Percentiles rank a stretch among this genome's conserved stretches.
Conservation (phyloP, 108 stramenopile genomes). For the Nannochloropsis gaditana region DNA sequence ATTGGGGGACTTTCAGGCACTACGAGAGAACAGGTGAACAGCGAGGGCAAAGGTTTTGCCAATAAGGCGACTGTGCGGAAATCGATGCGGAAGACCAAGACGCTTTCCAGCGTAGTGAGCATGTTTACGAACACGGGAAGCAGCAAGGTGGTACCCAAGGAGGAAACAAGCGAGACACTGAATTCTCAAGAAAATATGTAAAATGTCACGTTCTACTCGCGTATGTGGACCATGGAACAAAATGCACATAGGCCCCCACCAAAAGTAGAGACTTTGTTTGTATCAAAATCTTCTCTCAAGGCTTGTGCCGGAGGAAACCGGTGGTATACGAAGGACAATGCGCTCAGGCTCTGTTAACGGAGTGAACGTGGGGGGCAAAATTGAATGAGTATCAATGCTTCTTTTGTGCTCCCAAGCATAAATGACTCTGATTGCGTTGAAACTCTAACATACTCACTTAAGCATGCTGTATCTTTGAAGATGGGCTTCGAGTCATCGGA, state of each 20-base stretch:
- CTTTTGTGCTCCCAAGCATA: too few species aligned
- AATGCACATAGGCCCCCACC: too few species aligned
- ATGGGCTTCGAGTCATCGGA: slow-evolving; percentile 7
- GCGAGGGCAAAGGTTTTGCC: not conserved
- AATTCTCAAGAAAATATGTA: too few species aligned
- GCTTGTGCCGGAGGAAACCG: not conserved
- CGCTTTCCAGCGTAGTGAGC: not conserved
- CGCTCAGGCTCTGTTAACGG: not conserved
- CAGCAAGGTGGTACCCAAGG: not conserved
- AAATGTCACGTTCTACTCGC: too few species aligned
- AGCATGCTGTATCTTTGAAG: not conserved
- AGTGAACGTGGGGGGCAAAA: not conserved
- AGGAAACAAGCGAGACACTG: not conserved
- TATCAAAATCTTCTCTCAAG: too few species aligned
- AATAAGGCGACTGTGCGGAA: not conserved
- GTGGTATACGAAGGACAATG: slow-evolving; percentile 11
- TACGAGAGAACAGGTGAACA: not conserved
- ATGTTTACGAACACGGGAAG: not conserved
- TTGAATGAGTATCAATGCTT: too few species aligned
- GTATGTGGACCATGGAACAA: too few species aligned
- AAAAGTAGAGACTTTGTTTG: too few species aligned
- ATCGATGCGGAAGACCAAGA: not conserved
- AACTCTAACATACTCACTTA: not conserved
- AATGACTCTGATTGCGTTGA: too few species aligned
- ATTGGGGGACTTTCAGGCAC: not conserved